phyloP scores from a whole-genome alignment of 192 early-diverging fungal species.

The Backusella morwellensis region DNA sequence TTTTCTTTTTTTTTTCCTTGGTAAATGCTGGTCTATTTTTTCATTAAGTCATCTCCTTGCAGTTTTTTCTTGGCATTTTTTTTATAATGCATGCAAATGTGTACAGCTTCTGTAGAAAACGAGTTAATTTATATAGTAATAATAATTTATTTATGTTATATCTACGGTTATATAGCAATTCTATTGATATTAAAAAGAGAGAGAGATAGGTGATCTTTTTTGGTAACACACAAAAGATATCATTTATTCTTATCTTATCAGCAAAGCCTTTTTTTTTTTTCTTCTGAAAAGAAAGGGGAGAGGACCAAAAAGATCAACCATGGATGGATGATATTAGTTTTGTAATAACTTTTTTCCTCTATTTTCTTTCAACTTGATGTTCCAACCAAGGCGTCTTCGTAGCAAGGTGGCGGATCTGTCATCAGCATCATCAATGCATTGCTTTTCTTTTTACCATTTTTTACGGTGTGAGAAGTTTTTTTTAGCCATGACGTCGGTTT shows the following conservation, averaged over 20 bases:
- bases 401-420: slow-evolving; percentile 3
- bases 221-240: slow-evolving; percentile 3
- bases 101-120: neutral
- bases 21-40: neutral
- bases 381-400: slow-evolving; percentile 4
- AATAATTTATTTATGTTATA: neutral
- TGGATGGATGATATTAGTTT: slow-evolving; percentile 25
- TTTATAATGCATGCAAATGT: slow-evolving; percentile 4
- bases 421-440: slow-evolving; percentile 2
- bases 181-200: neutral
- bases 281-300: neutral
- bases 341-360: slow-evolving; percentile 40
- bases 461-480: neutral
- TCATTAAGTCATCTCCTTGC: neutral
- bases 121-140: neutral
- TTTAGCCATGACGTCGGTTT: slow-evolving; percentile 5
- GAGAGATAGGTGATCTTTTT: neutral
- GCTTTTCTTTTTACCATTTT: neutral
- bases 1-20: neutral
- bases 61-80: slow-evolving; percentile 2
- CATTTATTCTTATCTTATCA: neutral
- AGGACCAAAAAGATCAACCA: neutral
- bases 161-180: neutral
- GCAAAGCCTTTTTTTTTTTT: slow-evolving; percentile 4
- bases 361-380: slow-evolving; percentile 43